phyloP scores from a whole-genome alignment of 257 asterid species.

The Nicotiana tabacum region DNA sequence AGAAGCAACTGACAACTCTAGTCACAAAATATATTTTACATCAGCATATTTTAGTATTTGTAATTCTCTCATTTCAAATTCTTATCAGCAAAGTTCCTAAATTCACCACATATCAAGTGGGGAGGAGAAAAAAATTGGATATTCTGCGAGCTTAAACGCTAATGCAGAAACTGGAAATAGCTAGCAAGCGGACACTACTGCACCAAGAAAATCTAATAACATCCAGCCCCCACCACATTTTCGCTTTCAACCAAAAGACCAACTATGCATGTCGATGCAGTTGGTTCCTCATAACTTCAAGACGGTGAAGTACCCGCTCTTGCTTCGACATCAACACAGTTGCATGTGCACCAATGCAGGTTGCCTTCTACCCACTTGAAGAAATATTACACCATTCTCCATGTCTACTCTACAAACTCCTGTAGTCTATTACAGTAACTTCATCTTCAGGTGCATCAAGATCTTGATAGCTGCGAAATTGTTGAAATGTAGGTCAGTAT shows the following conservation, averaged over 20 bases:
- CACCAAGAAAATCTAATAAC: background rate
- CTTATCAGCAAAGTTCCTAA: background rate
- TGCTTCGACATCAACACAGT: background rate
- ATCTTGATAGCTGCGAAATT: slow-evolving; percentile 78
- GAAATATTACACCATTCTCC: background rate
- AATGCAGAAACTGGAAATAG: background rate
- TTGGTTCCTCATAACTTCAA: background rate
- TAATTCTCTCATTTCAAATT: background rate
- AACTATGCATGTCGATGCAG: background rate
- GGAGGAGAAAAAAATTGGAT: background rate
- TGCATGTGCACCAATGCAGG: background rate
- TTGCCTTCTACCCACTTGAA: background rate
- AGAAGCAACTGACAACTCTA: background rate
- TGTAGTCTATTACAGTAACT: slow-evolving; percentile 91
- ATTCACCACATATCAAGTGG: background rate
- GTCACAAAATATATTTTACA: slow-evolving; percentile 2
- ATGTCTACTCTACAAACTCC: slow-evolving; percentile 63
- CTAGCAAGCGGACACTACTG: background rate
- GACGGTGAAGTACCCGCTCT: background rate
- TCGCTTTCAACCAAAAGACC: background rate
- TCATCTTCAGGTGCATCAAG: slow-evolving; percentile 99
- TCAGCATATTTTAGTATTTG: background rate
- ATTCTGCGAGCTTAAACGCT: background rate
- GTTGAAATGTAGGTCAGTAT: slow-evolving; percentile 14
- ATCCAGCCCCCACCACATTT: background rate